These are phyloP conservation scores for Geotrichum macrosporum DNA, from an alignment of 1,139 yeast genomes.

Conservation along the genomic window DNA sequence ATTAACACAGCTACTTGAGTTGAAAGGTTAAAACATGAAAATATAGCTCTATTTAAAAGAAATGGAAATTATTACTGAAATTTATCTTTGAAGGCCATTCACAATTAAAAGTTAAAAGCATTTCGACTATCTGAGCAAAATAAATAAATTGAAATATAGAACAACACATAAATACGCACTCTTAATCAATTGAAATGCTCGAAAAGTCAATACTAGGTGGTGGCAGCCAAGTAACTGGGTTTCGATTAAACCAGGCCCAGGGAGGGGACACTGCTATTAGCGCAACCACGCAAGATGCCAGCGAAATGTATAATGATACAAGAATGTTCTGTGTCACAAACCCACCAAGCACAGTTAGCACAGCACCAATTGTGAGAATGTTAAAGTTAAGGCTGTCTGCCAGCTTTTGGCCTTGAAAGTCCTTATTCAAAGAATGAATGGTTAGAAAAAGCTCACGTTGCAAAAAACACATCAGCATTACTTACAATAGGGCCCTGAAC, in stretches of 20 bases:
- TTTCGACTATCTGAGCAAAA: no score
- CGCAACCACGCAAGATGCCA: constrained; percentile 2
- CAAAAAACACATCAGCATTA: not conserved
- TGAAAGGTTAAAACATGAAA: no score
- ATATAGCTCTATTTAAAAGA: no score
- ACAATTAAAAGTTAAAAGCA: no score
- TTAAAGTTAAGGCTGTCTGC: constrained; percentile 18
- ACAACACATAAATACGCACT: no score
- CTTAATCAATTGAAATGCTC: not conserved
- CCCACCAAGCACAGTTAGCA: constrained; percentile 17
- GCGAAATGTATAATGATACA: constrained; percentile 14
- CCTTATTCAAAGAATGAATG: constrained; percentile 10
- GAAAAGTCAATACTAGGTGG: not conserved
- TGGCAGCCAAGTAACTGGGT: constrained; percentile 17
- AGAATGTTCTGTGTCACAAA: constrained; percentile 18
- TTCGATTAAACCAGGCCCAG: constrained; percentile 18
- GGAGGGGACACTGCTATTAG: constrained; percentile 18
- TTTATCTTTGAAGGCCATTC: no score
- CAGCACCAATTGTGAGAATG: constrained; percentile 16
- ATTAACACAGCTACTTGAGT: no score
- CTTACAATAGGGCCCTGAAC: constrained; percentile 21
- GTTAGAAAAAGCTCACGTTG: not conserved
- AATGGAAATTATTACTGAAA: no score
- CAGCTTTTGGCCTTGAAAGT: constrained; percentile 21
- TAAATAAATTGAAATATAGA: no score